Conservation (phyloP, 495 filamentous ascomycete genomes). For the Penicillium chermesinum region DNA sequence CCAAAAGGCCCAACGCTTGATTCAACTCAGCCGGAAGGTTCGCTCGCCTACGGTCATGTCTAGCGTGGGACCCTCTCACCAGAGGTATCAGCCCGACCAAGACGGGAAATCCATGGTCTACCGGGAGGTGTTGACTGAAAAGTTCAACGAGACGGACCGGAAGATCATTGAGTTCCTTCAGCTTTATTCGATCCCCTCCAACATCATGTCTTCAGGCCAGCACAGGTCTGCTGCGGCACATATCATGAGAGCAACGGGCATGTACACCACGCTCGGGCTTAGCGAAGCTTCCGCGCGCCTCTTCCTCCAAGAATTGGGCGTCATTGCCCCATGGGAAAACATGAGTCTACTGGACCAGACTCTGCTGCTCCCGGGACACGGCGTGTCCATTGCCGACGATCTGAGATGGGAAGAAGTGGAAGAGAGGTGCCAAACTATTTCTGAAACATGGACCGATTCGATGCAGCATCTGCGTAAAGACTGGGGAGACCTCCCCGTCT, state of each 20-base stretch:
- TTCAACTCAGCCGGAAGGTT: constrained; percentile 59
- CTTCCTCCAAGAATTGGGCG: constrained; percentile 83
- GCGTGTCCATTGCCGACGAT: constrained; percentile 32
- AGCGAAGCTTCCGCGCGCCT: constrained; percentile 53
- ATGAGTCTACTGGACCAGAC: constrained; percentile 54
- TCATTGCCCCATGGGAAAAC: constrained; percentile 77
- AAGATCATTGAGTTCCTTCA: constrained; percentile 67
- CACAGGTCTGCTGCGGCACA: constrained; percentile 60
- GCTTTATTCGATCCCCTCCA: constrained; percentile 43
- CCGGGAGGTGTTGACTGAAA: constrained; percentile 32
- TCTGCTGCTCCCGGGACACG: constrained; percentile 56
- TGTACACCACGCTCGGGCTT: constrained; percentile 60
- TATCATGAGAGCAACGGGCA: constrained; percentile 64
- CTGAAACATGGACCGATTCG: constrained; percentile 29
- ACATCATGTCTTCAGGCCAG: constrained; percentile 48
- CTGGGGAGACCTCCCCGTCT: constrained; percentile 66
- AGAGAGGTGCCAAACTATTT: constrained; percentile 23
- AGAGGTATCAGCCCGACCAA: constrained; percentile 33
- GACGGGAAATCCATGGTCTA: constrained; percentile 35
- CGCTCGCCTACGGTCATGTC: constrained; percentile 56
- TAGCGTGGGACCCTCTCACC: constrained; percentile 44
- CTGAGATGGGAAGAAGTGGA: constrained; percentile 27
- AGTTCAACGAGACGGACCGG: constrained; percentile 41
- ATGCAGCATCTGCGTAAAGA: constrained; percentile 62
- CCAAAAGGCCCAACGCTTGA: constrained; percentile 55